A percentile compares a stretch with the other conserved stretches of the same genome.
Evolutionary conservation across 441 rosid genomes (phyloP).

Genomic region (Breynia disticha): DNA sequence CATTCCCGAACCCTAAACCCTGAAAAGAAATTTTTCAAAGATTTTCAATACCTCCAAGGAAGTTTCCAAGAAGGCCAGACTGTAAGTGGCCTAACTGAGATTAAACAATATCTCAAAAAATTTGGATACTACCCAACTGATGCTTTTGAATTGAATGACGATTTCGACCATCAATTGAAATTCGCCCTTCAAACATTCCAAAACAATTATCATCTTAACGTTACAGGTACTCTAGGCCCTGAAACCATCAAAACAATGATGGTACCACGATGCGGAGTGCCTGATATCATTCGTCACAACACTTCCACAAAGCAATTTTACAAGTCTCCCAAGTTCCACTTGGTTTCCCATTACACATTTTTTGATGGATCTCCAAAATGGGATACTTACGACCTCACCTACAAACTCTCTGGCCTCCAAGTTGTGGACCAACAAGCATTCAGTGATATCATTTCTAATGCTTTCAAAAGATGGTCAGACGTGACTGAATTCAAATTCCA

Average conservation of each 20-base stretch:
- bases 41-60: neutral
- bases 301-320: neutral
- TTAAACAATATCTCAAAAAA: neutral
- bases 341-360: neutral
- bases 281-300: constrained; percentile 3
- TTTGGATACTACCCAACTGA: neutral
- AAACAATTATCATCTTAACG: neutral
- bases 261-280: constrained; percentile 9
- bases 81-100: neutral
- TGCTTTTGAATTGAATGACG: neutral
- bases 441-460: neutral
- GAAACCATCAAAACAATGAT: constrained; percentile 6
- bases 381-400: neutral
- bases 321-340: neutral
- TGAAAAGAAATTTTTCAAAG: too few species aligned
- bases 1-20: too few species aligned
- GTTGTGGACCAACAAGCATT: neutral
- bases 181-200: constrained; percentile 12
- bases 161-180: constrained; percentile 3
- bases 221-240: too few species aligned
- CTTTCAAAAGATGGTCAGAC: constrained; percentile 11
- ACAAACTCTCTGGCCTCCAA: neutral
- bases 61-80: neutral
- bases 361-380: neutral
- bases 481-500: neutral